Evolutionary conservation across 1,139 yeast genomes (phyloP), one percentile per base, ranked within the genome.

Genomic region (Yamadazyma triangularis): DNA sequence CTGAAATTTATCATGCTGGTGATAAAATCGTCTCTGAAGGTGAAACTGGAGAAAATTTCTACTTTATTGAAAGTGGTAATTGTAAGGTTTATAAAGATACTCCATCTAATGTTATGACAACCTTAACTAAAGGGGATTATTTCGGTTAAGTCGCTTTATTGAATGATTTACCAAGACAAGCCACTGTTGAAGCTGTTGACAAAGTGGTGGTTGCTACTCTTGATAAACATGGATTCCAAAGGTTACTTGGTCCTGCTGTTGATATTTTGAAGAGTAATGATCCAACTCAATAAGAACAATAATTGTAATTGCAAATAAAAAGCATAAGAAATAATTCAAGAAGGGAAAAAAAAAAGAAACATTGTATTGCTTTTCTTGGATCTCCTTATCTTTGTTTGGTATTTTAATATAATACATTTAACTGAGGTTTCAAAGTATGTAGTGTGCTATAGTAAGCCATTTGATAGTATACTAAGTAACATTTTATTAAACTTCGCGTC

Each of bases 121-220:
- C 66, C 14, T 68, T 86, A 41, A 60, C 72, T 28, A 81, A 84
- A 51, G 97, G 97, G 42, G 95, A 85, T 52, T 91, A 91, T 60
- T 91, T 91, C 58, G 98, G 98, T 43, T 98, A 91, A 62, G 79
- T 91, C 42, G 97, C 98, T 3, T 69, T 91, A 45, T 70, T 91
- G 46, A 85, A 89, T 48, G 96, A 91, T 51, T 68, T 81, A 39
- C 97, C 97, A 40, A 78, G 98, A 60, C 94, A 87, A 56, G 98
- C 98, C 21, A 84, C 96, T 4, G 93, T 91, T 25, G 77, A 73
- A 34, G 96, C 96, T 2, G 62, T 72, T 21, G 76, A 83, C 34
- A 71, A 72, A 31, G 80, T 91, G 16, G 84, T 85, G 48, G 95
- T 89, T 29, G 97, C 95, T 16, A 83, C 93, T 3, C 71, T 91